phyloP scores from a whole-genome alignment of 345 rosid genomes.

The Fremontodendron californicum region DNA sequence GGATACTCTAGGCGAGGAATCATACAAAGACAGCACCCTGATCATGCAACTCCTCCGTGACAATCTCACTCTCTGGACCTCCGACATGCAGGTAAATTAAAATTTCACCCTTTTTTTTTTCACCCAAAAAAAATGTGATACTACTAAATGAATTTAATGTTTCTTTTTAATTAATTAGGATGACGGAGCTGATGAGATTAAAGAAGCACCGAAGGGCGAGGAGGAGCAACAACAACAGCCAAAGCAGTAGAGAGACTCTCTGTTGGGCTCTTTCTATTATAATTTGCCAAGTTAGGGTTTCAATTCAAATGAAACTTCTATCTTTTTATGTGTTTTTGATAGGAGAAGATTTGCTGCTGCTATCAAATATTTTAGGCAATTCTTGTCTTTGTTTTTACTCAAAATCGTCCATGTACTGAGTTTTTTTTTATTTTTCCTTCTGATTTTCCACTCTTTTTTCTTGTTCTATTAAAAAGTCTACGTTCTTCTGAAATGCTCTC shows the following conservation, averaged over 20 bases:
- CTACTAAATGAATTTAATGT: neutral
- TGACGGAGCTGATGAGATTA: conserved; percentile 79
- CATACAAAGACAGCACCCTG: conserved; percentile 93
- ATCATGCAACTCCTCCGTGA: conserved; percentile 97
- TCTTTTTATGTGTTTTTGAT: conserved; percentile 48
- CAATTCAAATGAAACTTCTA: conserved; percentile 30
- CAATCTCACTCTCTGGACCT: conserved; percentile 94
- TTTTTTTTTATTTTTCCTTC: neutral
- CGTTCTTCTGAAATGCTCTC: no score
- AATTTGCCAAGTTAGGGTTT: conserved; percentile 20
- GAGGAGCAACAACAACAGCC: conserved; percentile 35
- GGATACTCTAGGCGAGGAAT: conserved; percentile 88
- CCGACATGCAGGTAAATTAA: conserved; percentile 72
- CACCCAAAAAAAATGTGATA: neutral
- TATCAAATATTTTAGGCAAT: conserved; percentile 33
- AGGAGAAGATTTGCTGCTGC: conserved; percentile 36
- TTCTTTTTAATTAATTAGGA: conserved; percentile 37
- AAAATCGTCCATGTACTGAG: conserved; percentile 32
- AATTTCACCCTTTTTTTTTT: neutral
- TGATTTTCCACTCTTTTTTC: neutral
- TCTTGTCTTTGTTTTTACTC: conserved; percentile 36
- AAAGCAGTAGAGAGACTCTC: conserved; percentile 29
- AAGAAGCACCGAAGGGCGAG: conserved; percentile 69
- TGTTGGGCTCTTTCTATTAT: neutral
- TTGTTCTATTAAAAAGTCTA: conserved; percentile 5